Percentiles rank a stretch among this genome's conserved stretches.
These are phyloP conservation scores for Neocatenulostroma microsporum DNA, from an alignment of 2,329 filamentous ascomycete genomes.

Conservation along the genomic window DNA sequence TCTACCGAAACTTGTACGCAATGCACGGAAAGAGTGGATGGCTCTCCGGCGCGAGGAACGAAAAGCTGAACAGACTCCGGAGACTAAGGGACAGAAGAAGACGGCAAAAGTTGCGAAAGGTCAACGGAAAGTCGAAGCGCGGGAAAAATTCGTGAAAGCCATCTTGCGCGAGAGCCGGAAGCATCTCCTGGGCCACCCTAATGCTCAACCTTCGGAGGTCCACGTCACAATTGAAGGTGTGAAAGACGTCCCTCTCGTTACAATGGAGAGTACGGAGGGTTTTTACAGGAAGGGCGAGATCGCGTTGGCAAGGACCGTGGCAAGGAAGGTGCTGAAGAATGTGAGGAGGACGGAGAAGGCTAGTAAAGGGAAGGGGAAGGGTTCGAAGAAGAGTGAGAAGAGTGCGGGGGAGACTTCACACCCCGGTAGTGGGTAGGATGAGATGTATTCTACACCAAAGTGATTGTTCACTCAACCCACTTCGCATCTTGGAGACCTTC, in stretches of 20 bases:
- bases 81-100: slow-evolving; percentile 3
- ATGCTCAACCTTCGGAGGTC: not conserved
- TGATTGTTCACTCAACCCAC: too few relatives aligned
- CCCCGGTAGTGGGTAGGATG: too few relatives aligned
- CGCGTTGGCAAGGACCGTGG: slow-evolving; percentile 11
- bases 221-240: slow-evolving; percentile 10
- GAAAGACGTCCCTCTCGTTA: slow-evolving; percentile 11
- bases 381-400: slow-evolving; percentile 6
- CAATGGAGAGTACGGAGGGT: slow-evolving; percentile 4
- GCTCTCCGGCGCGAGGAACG: slow-evolving; percentile 9
- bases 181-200: not conserved
- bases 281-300: slow-evolving; percentile 13
- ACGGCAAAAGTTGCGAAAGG: too few relatives aligned
- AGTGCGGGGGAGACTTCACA: too few relatives aligned
- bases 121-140: slow-evolving; percentile 9
- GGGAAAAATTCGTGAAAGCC: slow-evolving; percentile 7
- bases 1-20: slow-evolving; percentile 16
- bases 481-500: too few relatives aligned
- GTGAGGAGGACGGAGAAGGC: slow-evolving; percentile 10
- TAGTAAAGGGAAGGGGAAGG: slow-evolving; percentile 8
- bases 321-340: slow-evolving; percentile 13
- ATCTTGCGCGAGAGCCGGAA: slow-evolving; percentile 11
- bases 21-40: slow-evolving; percentile 16
- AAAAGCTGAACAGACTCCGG: slow-evolving; percentile 3
- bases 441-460: too few relatives aligned